phyloP scores from a whole-genome alignment of 2,329 filamentous ascomycete genomes.

The Chalaropsis ovoidea region DNA sequence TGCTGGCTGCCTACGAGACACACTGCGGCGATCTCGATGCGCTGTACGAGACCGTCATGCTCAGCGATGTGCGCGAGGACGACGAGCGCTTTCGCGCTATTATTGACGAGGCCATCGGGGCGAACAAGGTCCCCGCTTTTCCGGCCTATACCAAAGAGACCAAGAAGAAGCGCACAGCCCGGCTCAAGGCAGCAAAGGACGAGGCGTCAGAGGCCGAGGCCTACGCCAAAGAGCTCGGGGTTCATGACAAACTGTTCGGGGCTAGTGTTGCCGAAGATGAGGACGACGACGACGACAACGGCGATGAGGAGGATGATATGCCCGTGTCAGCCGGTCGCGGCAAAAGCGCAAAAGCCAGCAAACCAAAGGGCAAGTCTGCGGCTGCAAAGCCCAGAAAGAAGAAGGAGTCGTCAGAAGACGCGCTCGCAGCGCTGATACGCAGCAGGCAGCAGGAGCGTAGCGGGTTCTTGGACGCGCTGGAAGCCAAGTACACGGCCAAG shows the following conservation, averaged over 20 bases:
- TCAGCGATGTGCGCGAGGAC: slow-evolving; percentile 72
- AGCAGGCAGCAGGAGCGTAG: slow-evolving; percentile 56
- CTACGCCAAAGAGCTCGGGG: slow-evolving; percentile 62
- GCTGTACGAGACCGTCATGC: slow-evolving; percentile 75
- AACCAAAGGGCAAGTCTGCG: slow-evolving; percentile 1
- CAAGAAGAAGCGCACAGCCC: slow-evolving; percentile 50
- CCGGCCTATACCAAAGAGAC: slow-evolving; percentile 62
- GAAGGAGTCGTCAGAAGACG: slow-evolving; percentile 40
- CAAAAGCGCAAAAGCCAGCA: background rate
- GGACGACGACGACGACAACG: no score
- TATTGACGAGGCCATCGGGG: slow-evolving; percentile 69
- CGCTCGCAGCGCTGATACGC: slow-evolving; percentile 64
- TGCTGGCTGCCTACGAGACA: slow-evolving; percentile 66
- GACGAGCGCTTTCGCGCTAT: slow-evolving; percentile 74
- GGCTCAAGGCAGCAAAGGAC: slow-evolving; percentile 51
- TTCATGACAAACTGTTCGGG: slow-evolving; percentile 59
- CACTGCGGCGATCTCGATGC: slow-evolving; percentile 63
- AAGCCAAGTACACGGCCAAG: slow-evolving; percentile 59
- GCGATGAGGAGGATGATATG: slow-evolving; percentile 28
- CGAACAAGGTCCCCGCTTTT: slow-evolving; percentile 56
- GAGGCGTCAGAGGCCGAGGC: slow-evolving; percentile 66
- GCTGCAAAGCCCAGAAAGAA: slow-evolving; percentile 32
- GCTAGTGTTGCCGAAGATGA: slow-evolving; percentile 24
- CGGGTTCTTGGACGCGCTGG: slow-evolving; percentile 61
- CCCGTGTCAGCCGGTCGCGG: background rate